Base-by-base conservation (phyloP, 75 land plant genomes). In the Pinus albicaulis region DNA sequence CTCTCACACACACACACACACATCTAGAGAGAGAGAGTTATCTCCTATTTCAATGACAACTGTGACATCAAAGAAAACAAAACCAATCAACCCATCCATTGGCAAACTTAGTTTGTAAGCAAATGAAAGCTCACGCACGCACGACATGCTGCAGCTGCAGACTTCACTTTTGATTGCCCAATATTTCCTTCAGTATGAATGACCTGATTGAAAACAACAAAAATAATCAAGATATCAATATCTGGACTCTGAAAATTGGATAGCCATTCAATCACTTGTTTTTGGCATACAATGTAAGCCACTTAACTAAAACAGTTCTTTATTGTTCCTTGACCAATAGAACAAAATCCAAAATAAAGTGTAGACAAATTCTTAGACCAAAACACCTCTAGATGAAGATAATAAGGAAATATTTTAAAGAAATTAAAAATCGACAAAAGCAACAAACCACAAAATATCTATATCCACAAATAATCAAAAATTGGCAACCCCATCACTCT, bases 91-190 rank as follows among this genome's bases (percentile, higher is more conserved):
- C n/a, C 12, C 41, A 38, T 34, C 41, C 23, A n/a, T 68, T 4
- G 41, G n/a, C 10, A 10, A 68, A 68, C 11, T 20, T 20, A 68
- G n/a, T 24, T 41, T 34, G 48, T 55, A 61, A 31, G 73, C 59
- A 5, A 59, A 48, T 7, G 64, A 28, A 71, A 48, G 61, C 57
- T 41, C 61, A 85, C 92, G 71, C 85, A 94, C 98, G 89, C 89
- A 41, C 76, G 90, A 76, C 99, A 98, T 79, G 96, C 81, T 72
- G 92, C 85, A 82, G 98, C 93, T 58, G 99, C 99, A 58, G 99
- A 95, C 61, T 84, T 79, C 28, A 98, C 99, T 83, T 98, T 98
- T 31, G 89, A 70, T 64, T 81, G 59, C 7, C 99, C 99, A 82
- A 95, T 86, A 80, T 81, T 86, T 28, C 85, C 92, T 83, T 98